Conservation (phyloP, 2,329 filamentous ascomycete genomes). For the Botryotinia narcissicola region DNA sequence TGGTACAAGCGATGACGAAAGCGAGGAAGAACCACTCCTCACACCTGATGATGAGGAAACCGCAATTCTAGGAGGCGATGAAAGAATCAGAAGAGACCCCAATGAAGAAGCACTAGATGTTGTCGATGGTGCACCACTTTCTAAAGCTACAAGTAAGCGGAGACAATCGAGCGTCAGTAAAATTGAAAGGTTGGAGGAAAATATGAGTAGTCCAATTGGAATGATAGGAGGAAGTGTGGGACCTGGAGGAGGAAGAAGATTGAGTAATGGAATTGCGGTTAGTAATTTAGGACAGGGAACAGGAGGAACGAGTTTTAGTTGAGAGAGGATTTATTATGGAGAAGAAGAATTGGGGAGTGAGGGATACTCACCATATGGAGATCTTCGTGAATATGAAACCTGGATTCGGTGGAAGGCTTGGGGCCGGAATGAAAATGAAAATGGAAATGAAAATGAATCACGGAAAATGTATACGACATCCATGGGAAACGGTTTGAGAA, state of each 20-base stretch:
- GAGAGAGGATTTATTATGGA: background rate
- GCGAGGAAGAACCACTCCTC: slow-evolving; percentile 25
- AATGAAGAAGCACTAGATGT: slow-evolving; percentile 32
- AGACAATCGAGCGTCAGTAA: background rate
- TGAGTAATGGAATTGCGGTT: slow-evolving; percentile 38
- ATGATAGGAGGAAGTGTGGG: slow-evolving; percentile 34
- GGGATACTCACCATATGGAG: background rate
- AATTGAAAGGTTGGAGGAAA: slow-evolving; percentile 15
- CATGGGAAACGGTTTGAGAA: background rate
- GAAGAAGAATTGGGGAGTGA: background rate
- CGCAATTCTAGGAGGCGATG: slow-evolving; percentile 30
- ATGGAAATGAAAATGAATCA: background rate
- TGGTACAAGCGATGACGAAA: slow-evolving; percentile 38
- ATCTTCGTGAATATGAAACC: background rate
- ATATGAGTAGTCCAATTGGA: slow-evolving; percentile 37
- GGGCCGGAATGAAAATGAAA: background rate
- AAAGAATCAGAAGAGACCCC: slow-evolving; percentile 21
- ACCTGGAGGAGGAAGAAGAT: slow-evolving; percentile 34
- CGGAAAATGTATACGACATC: background rate
- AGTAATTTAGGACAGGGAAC: slow-evolving; percentile 37
- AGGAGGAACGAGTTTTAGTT: slow-evolving; percentile 36
- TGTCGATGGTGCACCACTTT: slow-evolving; percentile 25
- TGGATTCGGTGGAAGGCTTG: too few species aligned
- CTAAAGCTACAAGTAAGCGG: background rate
- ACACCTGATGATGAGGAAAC: slow-evolving; percentile 25